Evolutionary conservation across 345 rosid genomes (phyloP).

Genomic region (Euphorbia lathyris): DNA sequence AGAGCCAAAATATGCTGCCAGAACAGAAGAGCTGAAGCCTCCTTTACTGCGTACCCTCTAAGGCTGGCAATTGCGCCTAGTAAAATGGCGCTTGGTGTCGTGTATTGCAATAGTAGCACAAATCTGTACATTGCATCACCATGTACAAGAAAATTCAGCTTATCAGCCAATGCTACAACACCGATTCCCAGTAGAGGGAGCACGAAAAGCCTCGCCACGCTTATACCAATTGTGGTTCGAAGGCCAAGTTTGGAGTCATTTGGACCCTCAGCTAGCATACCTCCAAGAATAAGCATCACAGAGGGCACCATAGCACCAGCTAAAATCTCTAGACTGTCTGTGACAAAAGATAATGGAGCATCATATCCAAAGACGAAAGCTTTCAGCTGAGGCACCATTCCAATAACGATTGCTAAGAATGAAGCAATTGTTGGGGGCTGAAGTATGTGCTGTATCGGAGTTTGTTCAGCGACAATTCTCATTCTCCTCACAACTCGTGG

Average conservation of each 20-base stretch:
- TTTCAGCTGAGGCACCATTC: constrained; percentile 73
- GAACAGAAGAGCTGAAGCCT: constrained; percentile 86
- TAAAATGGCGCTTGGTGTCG: constrained; percentile 89
- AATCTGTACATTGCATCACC: constrained; percentile 75
- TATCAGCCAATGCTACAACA: constrained; percentile 53
- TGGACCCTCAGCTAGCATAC: constrained; percentile 95
- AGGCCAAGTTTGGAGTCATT: constrained; percentile 73
- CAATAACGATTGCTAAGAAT: constrained; percentile 69
- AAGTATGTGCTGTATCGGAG: constrained; percentile 82
- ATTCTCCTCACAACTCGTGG: constrained; percentile 87
- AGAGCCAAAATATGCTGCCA: constrained; percentile 90
- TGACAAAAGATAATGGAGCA: constrained; percentile 76
- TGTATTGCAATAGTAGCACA: constrained; percentile 79
- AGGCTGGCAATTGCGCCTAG: constrained; percentile 89
- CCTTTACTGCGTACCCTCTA: constrained; percentile 81
- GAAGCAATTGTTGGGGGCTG: constrained; percentile 96
- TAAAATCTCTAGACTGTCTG: constrained; percentile 81
- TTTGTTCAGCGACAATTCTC: constrained; percentile 80
- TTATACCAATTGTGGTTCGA: constrained; percentile 68
- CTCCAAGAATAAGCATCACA: constrained; percentile 94
- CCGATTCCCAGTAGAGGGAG: constrained; percentile 84
- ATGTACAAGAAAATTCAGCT: constrained; percentile 45
- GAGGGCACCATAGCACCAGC: constrained; percentile 94
- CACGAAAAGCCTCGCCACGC: constrained; percentile 74
- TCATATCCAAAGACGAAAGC: constrained; percentile 62